A percentile compares a stretch with the other conserved stretches of the same genome.
These are phyloP conservation scores for Nymphaea colorata DNA, from an alignment of 164 flowering plant genomes.

Conservation along the genomic window DNA sequence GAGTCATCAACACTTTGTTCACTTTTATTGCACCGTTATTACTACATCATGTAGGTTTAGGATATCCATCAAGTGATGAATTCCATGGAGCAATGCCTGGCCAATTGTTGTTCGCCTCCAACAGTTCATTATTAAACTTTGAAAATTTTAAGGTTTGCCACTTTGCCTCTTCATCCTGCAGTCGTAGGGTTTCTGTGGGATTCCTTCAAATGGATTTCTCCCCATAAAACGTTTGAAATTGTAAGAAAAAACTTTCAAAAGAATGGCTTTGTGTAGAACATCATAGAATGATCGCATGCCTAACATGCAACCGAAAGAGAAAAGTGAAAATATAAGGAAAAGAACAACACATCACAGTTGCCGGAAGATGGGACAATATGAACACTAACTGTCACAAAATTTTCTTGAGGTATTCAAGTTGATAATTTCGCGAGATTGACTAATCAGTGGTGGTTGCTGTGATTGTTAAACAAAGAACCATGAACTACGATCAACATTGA, in stretches of 20 bases:
- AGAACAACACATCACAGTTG: no score
- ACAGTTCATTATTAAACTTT: constrained; percentile 15
- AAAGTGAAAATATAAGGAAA: no score
- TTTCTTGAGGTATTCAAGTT: no score
- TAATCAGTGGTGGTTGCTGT: no score
- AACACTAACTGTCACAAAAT: no score
- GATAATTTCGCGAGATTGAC: no score
- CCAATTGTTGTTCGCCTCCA: constrained; percentile 37
- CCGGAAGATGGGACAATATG: no score
- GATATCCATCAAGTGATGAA: constrained; percentile 59
- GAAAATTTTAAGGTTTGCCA: constrained; percentile 17
- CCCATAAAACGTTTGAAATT: constrained; percentile 41
- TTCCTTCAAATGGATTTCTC: constrained; percentile 60
- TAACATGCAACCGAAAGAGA: no score
- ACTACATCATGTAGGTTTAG: constrained; percentile 92
- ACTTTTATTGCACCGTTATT: constrained; percentile 70
- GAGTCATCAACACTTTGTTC: constrained; percentile 77
- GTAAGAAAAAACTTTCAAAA: constrained; percentile 19
- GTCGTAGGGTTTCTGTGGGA: constrained; percentile 51
- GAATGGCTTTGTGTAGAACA: neutral
- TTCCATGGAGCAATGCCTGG: constrained; percentile 85
- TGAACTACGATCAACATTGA: no score
- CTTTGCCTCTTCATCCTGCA: constrained; percentile 44
- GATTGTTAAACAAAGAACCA: no score
- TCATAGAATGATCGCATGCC: no score